Evolutionary conservation across 176 grass and related monocot species (phyloP).

Genomic region (Aegilops longissima): DNA sequence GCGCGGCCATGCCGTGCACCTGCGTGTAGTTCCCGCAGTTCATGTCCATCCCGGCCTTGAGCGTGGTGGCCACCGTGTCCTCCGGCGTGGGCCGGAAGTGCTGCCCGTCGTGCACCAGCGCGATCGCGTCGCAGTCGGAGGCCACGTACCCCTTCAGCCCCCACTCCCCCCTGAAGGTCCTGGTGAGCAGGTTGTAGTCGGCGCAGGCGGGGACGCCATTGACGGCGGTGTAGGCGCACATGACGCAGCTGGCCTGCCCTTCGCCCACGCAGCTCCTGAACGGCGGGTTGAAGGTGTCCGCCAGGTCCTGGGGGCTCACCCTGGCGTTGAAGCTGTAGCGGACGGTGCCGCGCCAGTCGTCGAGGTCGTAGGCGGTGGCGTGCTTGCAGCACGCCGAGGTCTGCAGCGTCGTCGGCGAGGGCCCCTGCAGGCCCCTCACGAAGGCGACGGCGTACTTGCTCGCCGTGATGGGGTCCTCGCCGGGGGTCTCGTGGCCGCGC

Average conservation of each 20-base stretch:
- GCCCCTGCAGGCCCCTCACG: constrained; percentile 69
- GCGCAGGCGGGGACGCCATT: constrained; percentile 75
- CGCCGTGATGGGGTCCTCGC: constrained; percentile 54
- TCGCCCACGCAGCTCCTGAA: constrained; percentile 70
- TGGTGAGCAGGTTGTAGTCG: constrained; percentile 44
- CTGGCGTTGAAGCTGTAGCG: constrained; percentile 48
- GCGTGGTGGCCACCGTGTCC: background rate
- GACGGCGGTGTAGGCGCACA: constrained; percentile 75
- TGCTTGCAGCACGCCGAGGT: constrained; percentile 90
- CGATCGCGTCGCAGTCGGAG: constrained; percentile 1
- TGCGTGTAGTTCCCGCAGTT: constrained; percentile 22
- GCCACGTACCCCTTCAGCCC: constrained; percentile 48
- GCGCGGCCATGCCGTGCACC: background rate
- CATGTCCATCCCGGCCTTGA: constrained; percentile 18
- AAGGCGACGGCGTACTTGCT: constrained; percentile 56
- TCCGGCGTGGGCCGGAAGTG: background rate
- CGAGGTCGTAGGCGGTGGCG: constrained; percentile 78
- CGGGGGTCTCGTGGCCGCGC: constrained; percentile 78
- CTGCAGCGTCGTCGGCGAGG: constrained; percentile 28
- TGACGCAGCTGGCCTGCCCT: constrained; percentile 62
- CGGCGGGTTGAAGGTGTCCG: constrained; percentile 73
- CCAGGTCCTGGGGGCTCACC: constrained; percentile 63
- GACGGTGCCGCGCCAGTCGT: constrained; percentile 54
- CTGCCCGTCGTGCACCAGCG: background rate
- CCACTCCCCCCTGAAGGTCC: constrained; percentile 45